Conservation (phyloP, 108 stramenopile species). For the Seminavis robusta region DNA sequence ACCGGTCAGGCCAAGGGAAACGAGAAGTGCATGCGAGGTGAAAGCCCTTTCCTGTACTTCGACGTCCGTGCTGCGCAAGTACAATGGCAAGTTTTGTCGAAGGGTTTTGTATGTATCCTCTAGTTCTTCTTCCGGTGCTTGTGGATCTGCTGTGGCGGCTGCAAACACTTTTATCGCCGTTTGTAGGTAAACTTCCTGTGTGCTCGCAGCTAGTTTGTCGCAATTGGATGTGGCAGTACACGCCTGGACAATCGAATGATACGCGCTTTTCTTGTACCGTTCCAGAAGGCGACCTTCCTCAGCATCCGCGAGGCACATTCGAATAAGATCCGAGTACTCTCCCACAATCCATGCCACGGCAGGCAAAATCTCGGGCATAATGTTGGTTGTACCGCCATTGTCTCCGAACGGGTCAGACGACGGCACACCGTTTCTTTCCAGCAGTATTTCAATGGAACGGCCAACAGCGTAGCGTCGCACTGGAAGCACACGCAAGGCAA, state of each 20-base stretch:
- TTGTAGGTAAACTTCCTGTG: conserved; percentile 89
- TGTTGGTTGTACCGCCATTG: conserved; percentile 39
- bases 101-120: conserved; percentile 50
- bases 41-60: conserved; percentile 94
- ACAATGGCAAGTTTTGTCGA: conserved; percentile 42
- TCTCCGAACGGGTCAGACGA: conserved; percentile 13
- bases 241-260: conserved; percentile 68
- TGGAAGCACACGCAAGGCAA: conserved; percentile 90
- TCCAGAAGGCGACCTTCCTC: conserved; percentile 45
- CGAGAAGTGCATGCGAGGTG: conserved; percentile 61
- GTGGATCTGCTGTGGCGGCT: conserved; percentile 50
- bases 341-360: conserved; percentile 96
- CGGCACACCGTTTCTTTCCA: conserved; percentile 32
- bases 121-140: conserved; percentile 32
- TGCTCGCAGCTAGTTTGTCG: conserved; percentile 34
- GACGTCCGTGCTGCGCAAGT: conserved; percentile 58
- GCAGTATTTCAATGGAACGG: conserved; percentile 67
- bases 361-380: conserved; percentile 76
- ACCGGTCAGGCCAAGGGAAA: conserved; percentile 47
- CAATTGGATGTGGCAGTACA: conserved; percentile 55
- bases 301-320: conserved; percentile 52
- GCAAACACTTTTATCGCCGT: conserved; percentile 87
- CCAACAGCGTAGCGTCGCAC: conserved; percentile 91
- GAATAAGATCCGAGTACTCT: conserved; percentile 86
- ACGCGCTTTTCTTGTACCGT: conserved; percentile 44